These are phyloP conservation scores for Microthyrium microscopicum DNA, from an alignment of 2,329 filamentous ascomycete genomes.

Conservation along the genomic window DNA sequence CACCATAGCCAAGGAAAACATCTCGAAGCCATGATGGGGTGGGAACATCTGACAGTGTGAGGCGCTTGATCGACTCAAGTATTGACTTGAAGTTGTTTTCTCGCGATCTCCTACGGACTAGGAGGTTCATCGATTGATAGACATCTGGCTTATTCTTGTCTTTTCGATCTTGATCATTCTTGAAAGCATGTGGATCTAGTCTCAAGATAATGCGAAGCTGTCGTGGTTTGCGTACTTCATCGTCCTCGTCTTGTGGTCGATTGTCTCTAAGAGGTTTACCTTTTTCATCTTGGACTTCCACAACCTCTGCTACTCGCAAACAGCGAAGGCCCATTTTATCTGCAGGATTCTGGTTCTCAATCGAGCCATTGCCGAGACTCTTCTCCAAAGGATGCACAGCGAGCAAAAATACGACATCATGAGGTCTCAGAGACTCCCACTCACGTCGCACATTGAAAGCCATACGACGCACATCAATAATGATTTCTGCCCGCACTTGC, in stretches of 20 bases:
- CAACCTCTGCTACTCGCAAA: slow-evolving; percentile 68
- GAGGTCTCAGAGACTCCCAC: slow-evolving; percentile 75
- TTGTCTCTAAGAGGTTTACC: slow-evolving; percentile 53
- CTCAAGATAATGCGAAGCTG: slow-evolving; percentile 61
- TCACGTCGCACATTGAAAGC: slow-evolving; percentile 60
- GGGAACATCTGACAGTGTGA: slow-evolving; percentile 71
- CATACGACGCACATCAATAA: slow-evolving; percentile 67
- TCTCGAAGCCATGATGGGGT: slow-evolving; percentile 88
- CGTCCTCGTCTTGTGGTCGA: slow-evolving; percentile 44
- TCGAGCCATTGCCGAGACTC: slow-evolving; percentile 2
- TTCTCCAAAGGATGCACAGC: slow-evolving; percentile 48
- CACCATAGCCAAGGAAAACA: slow-evolving; percentile 93
- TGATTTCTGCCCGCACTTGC: slow-evolving; percentile 70
- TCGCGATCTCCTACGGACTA: slow-evolving; percentile 65
- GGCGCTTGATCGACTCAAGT: slow-evolving; percentile 73
- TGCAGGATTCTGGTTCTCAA: slow-evolving; percentile 14
- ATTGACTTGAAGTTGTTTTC: slow-evolving; percentile 98
- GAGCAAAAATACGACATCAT: slow-evolving; percentile 81
- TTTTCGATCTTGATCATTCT: slow-evolving; percentile 52
- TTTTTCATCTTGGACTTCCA: slow-evolving; percentile 75
- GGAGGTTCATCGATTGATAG: slow-evolving; percentile 70
- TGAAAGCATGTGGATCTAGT: slow-evolving; percentile 64
- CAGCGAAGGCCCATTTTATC: slow-evolving; percentile 51
- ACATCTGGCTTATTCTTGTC: slow-evolving; percentile 56
- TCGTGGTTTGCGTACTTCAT: slow-evolving; percentile 39